Base-by-base conservation (phyloP, 352 stramenopile genomes). In the Hyaloperonospora brassicae region DNA sequence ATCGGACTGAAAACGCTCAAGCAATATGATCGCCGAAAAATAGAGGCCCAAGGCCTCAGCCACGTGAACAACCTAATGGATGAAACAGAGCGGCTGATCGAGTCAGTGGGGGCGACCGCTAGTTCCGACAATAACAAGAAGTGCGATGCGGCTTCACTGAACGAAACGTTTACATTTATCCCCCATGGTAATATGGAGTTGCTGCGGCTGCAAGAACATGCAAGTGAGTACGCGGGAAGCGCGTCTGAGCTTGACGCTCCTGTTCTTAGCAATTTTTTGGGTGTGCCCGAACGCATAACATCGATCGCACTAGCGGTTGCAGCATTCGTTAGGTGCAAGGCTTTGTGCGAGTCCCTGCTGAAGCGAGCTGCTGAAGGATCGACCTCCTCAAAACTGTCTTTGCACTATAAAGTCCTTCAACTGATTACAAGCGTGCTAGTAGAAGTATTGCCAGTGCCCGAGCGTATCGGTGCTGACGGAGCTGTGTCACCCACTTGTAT, bases 401-500 rank as follows among this genome's bases (percentile, higher is more conserved):
- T 96, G 35, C 86, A 96, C 50, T 74, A 94, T 36, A 78, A 96
- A 83, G 81, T 93, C 25, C 91, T 93, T 43, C 84, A 93, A 35
- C 66, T 95, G 24, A 69, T 96, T 43, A 89, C 81, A 30, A 86
- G 61, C 34, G 48, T 94, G 10, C 73, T 95, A 38, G 79, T 89
- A 5, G 83, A 95, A 57, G 79, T 93, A 5, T 56, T 96, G 10
- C 86, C 86, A 0, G 66, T 87, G n/a, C 87, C 87, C 14, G 51
- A 71, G 5, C 65, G 62, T 39, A 46, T 70, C 27, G 47, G 47
- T 41, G 25, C 22, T 11, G 62, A 76, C 5, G 58, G 62, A 10
- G 55, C 39, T 5, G 52, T 41, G 21, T 59, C 47, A 17, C 23
- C 59, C 2, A 61, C 48, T 5, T 89, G 77, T 38, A 85, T 95